A percentile compares a stretch with the other conserved stretches of the same genome.
Evolutionary conservation across 2,329 filamentous ascomycete species (phyloP).

Genomic region (Fusarium chaquense): DNA sequence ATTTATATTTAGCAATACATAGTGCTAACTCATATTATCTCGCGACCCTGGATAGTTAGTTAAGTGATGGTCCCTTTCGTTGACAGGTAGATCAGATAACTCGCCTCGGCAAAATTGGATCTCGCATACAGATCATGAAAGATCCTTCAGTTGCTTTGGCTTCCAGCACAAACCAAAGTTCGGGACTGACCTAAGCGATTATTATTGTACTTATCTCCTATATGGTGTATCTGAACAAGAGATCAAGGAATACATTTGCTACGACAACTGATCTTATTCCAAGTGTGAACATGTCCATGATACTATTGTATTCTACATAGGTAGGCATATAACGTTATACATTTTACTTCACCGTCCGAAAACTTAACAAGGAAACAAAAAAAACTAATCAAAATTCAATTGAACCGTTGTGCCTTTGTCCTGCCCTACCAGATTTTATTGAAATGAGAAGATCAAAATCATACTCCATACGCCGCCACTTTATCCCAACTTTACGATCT

Average conservation of each 20-base stretch:
- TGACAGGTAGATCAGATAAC: not conserved
- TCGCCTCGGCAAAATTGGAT: not conserved
- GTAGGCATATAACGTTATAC: not conserved
- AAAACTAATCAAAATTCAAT: not conserved
- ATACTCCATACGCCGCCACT: not conserved
- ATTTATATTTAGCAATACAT: not conserved
- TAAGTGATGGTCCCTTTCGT: not conserved
- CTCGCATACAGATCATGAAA: not conserved
- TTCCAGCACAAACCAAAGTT: not conserved
- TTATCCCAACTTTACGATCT: not conserved
- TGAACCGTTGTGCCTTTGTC: not conserved
- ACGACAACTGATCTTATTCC: not conserved
- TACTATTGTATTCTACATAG: too few species aligned
- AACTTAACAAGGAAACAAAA: not conserved
- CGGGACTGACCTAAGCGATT: not conserved
- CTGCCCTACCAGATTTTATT: not conserved
- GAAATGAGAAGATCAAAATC: not conserved
- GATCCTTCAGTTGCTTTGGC: not conserved
- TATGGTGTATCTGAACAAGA: not conserved
- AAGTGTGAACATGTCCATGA: too few species aligned
- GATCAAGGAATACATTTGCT: not conserved
- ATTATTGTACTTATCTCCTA: not conserved
- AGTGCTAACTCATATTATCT: not conserved
- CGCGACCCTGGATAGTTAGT: not conserved
- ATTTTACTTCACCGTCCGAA: not conserved